Evolutionary conservation across 306 rosid genomes (phyloP).

Genomic region (Cucurbita pepo): DNA sequence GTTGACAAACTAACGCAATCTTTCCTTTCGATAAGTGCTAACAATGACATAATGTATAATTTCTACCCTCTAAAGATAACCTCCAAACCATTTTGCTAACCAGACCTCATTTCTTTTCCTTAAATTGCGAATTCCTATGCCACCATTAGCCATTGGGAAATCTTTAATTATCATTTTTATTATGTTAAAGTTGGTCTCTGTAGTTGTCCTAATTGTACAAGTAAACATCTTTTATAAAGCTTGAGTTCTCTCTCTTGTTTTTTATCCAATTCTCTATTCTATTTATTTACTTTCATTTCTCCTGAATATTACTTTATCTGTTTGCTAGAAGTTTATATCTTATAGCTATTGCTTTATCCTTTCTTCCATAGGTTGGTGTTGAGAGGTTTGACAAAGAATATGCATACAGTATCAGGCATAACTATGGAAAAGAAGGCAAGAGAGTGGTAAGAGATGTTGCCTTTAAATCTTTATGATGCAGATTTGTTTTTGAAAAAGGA

Average conservation of each 20-base stretch:
- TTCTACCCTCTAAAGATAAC: background rate
- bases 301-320: background rate
- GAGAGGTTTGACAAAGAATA: constrained; percentile 94
- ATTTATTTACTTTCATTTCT: background rate
- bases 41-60: background rate
- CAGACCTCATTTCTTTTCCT: background rate
- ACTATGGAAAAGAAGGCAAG: constrained; percentile 86
- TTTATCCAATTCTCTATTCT: background rate
- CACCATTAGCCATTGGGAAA: background rate
- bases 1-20: background rate
- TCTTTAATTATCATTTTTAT: background rate
- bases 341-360: constrained; percentile 8
- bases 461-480: background rate
- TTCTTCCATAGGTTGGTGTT: constrained; percentile 52
- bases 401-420: constrained; percentile 73
- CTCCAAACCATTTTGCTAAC: background rate
- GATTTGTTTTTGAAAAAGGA: background rate
- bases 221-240: background rate
- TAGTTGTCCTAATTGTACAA: background rate
- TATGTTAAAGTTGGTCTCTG: background rate
- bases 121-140: background rate
- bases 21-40: background rate
- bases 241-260: background rate
- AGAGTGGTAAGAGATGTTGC: constrained; percentile 55
- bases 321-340: background rate